Evolutionary conservation across 2,329 filamentous ascomycete genomes (phyloP).

Genomic region (Xenoacremonium recifei): DNA sequence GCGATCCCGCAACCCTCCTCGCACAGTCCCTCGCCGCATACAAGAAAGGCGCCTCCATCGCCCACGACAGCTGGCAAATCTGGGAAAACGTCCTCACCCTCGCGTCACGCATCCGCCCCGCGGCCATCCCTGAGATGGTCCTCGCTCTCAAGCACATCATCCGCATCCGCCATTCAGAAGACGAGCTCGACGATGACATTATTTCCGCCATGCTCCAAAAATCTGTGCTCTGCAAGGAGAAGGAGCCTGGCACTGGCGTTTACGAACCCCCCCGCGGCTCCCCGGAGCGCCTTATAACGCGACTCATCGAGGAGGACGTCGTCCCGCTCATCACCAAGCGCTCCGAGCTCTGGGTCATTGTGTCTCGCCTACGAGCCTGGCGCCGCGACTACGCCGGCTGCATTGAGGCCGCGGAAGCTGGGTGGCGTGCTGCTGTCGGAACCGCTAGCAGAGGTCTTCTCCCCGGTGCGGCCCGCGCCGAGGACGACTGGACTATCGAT

Average conservation of each 20-base stretch:
- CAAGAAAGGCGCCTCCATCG: constrained; percentile 80
- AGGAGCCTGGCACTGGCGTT: constrained; percentile 27
- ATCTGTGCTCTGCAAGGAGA: constrained; percentile 51
- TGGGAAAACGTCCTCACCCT: constrained; percentile 97
- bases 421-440: constrained; percentile 72
- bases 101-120: constrained; percentile 72
- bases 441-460: constrained; percentile 47
- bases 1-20: constrained; percentile 61
- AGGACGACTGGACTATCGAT: constrained; percentile 47
- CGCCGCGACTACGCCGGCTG: constrained; percentile 67
- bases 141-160: constrained; percentile 73
- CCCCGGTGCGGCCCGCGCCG: constrained; percentile 35
- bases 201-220: constrained; percentile 72
- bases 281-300: constrained; percentile 60
- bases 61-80: constrained; percentile 85
- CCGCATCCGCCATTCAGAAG: constrained; percentile 74
- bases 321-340: constrained; percentile 82
- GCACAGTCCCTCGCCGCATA: constrained; percentile 79
- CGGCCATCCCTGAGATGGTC: constrained; percentile 72
- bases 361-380: constrained; percentile 73
- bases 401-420: constrained; percentile 82
- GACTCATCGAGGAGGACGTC: constrained; percentile 72
- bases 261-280: constrained; percentile 53
- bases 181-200: constrained; percentile 72
- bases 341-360: constrained; percentile 72